Percentiles rank a stretch among this genome's conserved stretches.
phyloP scores from a whole-genome alignment of 1,284 basidiomycete species.

The Melampsora americana region DNA sequence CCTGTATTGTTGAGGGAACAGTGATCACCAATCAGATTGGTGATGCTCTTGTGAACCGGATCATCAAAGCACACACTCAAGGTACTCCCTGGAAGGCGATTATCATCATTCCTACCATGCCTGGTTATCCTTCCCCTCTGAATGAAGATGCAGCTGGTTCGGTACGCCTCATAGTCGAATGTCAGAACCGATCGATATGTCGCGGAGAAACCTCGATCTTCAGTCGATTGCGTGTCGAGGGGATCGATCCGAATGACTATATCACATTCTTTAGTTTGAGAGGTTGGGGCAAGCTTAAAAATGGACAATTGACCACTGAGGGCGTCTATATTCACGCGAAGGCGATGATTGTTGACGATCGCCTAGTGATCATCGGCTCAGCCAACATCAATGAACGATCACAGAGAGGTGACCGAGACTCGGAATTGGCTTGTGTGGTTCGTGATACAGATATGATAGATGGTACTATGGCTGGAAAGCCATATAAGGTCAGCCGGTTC shows the following conservation, averaged over 20 bases:
- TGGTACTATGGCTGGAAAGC: conserved; percentile 87
- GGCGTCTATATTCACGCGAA: conserved; percentile 81
- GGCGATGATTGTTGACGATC: conserved; percentile 91
- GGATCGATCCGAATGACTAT: conserved; percentile 88
- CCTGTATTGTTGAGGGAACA: conserved; percentile 81
- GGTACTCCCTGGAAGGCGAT: conserved; percentile 83
- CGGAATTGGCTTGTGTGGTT: conserved; percentile 86
- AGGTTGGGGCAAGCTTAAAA: conserved; percentile 87
- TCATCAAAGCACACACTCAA: conserved; percentile 81
- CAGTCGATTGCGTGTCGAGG: conserved; percentile 75
- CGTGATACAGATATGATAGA: conserved; percentile 92
- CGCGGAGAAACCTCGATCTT: conserved; percentile 92
- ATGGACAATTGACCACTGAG: conserved; percentile 81
- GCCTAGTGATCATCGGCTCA: conserved; percentile 95
- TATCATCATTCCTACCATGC: conserved; percentile 85
- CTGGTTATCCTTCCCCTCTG: conserved; percentile 89
- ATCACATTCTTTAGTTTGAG: conserved; percentile 87
- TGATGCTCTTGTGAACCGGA: conserved; percentile 85
- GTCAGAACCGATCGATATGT: conserved; percentile 83
- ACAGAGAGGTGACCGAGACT: conserved; percentile 91
- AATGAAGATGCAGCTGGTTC: conserved; percentile 89
- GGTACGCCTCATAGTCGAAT: conserved; percentile 86
- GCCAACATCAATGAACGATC: conserved; percentile 98
- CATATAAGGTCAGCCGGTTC: conserved; percentile 93
- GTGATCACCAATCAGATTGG: conserved; percentile 90